A percentile compares a stretch with the other conserved stretches of the same genome.
phyloP scores from a whole-genome alignment of 805 yeast species.

The Kodamaea restingae region DNA sequence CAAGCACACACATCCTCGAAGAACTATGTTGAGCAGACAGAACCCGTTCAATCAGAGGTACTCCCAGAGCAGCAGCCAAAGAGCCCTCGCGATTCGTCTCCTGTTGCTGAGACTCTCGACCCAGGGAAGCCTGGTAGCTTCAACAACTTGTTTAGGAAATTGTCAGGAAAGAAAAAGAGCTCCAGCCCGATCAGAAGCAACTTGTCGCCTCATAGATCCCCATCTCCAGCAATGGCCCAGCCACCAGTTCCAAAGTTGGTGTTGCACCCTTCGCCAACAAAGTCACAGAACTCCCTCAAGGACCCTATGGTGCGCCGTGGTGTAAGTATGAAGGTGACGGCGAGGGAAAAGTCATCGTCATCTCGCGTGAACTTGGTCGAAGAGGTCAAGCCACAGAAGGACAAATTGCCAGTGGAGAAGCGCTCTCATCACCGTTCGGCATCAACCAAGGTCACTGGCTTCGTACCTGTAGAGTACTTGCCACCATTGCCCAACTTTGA shows the following conservation, averaged over 20 bases:
- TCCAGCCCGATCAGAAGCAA: slow-evolving; percentile 8
- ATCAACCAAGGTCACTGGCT: slow-evolving; percentile 32
- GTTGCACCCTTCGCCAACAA: slow-evolving; percentile 2
- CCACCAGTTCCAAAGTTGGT: slow-evolving; percentile 9
- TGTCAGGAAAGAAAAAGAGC: slow-evolving; percentile 31
- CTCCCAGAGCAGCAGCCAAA: slow-evolving; percentile 28
- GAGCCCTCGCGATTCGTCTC: slow-evolving; percentile 20
- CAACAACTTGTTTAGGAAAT: slow-evolving; percentile 34
- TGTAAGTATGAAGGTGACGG: slow-evolving; percentile 58
- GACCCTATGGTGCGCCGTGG: slow-evolving; percentile 55
- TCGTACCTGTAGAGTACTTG: slow-evolving; percentile 39
- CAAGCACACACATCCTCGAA: slow-evolving; percentile 37
- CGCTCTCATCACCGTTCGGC: slow-evolving; percentile 19
- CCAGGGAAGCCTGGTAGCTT: slow-evolving; percentile 27
- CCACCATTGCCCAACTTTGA: slow-evolving; percentile 44
- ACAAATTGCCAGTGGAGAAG: slow-evolving; percentile 7
- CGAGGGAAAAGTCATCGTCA: slow-evolving; percentile 43
- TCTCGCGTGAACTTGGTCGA: slow-evolving; percentile 14
- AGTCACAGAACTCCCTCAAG: background rate
- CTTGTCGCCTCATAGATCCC: background rate
- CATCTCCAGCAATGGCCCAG: background rate
- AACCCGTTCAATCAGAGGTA: background rate
- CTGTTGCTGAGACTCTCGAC: slow-evolving; percentile 28
- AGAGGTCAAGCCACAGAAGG: slow-evolving; percentile 3
- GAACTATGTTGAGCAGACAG: slow-evolving; percentile 1